Base-by-base conservation (phyloP, 1,284 basidiomycete genomes). In the Cryptococcus sp. region DNA sequence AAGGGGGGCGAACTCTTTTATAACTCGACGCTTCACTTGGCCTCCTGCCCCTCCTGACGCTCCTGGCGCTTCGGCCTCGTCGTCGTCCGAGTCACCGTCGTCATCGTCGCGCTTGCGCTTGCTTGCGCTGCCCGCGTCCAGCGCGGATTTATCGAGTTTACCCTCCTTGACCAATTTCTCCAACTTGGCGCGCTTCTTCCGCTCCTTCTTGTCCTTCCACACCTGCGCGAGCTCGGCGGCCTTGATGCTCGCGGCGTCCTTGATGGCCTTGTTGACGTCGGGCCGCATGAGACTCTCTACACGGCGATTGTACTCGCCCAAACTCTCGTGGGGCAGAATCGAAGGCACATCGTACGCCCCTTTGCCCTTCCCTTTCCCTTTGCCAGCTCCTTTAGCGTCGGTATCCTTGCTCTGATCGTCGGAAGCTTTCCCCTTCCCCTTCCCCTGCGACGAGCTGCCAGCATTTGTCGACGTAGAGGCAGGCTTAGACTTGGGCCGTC, bases 291-390 rank as follows among this genome's bases (percentile, higher is more conserved):
- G 50, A 2, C 67, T 53, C 59, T 79, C 78, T 8, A 79, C 58
- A 27, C 78, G 69, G 10, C 76, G 69, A 62, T 79, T 79, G 55
- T 72, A 79, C 42, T 76, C 76, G 17, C 70, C 74, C 38, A 79
- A 54, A 2, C 65, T 60, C 62, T 72, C 70, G 42, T 70, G 57
- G 2, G 64, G 65, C 47, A 62, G 45, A 39, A 71, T 72, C 30
- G 45, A 45, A 2, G 64, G 65, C 16, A 67, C 47, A 22, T 20
- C 46, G 27, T 39, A 40, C 25, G 52, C 60, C 17, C 49, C 54
- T 30, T 58, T 54, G 17, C 61, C 58, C 45, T 60, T 60, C 3
- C 40, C 51, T 20, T 53, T 58, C 6, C 25, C 25, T 25, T 25
- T 25, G 25, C 25, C 25, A 3, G 25, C 25, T 20, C 8, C 39